Evolutionary conservation across 2,329 filamentous ascomycete species (phyloP), one percentile per base, ranked within the genome.

Genomic region (Cladophialophora carrionii): DNA sequence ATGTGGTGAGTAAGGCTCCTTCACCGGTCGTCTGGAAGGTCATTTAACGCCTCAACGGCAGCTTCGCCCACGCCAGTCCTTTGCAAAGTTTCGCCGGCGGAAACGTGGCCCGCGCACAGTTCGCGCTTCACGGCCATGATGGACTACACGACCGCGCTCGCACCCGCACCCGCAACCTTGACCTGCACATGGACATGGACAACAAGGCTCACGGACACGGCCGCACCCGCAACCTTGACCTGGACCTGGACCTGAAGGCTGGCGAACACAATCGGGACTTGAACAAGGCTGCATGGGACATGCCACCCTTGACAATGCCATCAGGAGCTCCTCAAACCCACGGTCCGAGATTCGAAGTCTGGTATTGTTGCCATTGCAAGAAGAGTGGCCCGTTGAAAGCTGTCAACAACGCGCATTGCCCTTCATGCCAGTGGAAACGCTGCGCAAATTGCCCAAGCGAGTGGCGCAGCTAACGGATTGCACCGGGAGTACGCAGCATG

Each of bases 291-390:
- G 14, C n/a, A n/a, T 43, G 14, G 14, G 37, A n/a, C 37, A n/a
- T 43, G 37, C 37, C 37, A n/a, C 37, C 37, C 37, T 5, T 43
- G 37, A 43, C 37, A 17, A 43, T 43, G 37, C 37, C 37, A 43
- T 43, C 37, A 43, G 37, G 37, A 43, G 37, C 37, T 43, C 37
- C 37, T 43, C n/a, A n/a, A 61, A 61, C 51, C 5, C 20, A 61
- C 7, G 53, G 49, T 7, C n/a, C 58, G 10, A 34, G 8, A 20
- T 61, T 46, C 10, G 22, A 26, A 1, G 12, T 17, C 4, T 14
- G 29, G 43, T 43, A n/a, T 46, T 58, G 56, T 22, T 14, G 22
- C 17, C 17, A 29, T 5, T 58, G 56, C 8, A 8, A n/a, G 1
- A 5, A 14, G 8, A 14, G 34, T 5, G 34, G 37, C 2, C 37